phyloP scores from a whole-genome alignment of 2,329 filamentous ascomycete genomes.

The Coniosporium tulheliwenetii region DNA sequence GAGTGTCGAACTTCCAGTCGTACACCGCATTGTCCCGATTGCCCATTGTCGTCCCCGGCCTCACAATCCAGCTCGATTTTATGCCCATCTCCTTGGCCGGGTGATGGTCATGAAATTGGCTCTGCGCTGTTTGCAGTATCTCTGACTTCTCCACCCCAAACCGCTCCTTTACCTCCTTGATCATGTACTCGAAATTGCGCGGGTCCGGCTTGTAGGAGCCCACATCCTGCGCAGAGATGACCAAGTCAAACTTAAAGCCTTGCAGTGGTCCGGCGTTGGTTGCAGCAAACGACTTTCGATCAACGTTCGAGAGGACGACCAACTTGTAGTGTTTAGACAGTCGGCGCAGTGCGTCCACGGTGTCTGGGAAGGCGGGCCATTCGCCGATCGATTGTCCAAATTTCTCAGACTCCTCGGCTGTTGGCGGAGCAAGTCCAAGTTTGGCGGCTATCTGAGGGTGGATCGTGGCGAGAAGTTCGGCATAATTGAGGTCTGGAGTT shows the following conservation, averaged over 20 bases:
- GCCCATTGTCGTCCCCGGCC: conserved; percentile 31
- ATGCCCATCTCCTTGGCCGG: conserved; percentile 46
- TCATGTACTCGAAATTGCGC: conserved; percentile 51
- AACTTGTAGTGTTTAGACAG: conserved; percentile 40
- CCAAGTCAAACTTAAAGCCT: conserved; percentile 42
- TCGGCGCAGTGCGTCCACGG: conserved; percentile 33
- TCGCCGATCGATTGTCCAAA: conserved; percentile 37
- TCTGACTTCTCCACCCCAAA: conserved; percentile 41
- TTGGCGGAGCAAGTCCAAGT: conserved; percentile 20
- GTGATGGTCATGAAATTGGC: conserved; percentile 50
- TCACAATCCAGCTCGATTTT: conserved; percentile 48
- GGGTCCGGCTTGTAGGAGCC: conserved; percentile 55
- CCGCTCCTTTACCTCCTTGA: conserved; percentile 35
- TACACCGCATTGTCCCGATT: conserved; percentile 21
- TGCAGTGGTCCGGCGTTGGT: conserved; percentile 34
- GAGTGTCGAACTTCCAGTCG: conserved; percentile 42
- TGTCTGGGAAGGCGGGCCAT: conserved; percentile 45
- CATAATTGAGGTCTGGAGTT: conserved; percentile 44
- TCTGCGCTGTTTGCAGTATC: conserved; percentile 54
- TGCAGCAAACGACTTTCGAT: conserved; percentile 34
- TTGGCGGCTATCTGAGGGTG: conserved; percentile 32
- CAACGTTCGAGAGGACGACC: conserved; percentile 45
- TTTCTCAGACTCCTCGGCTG: conserved; percentile 23
- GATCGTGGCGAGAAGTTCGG: conserved; percentile 37
- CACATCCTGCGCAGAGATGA: conserved; percentile 57